Evolutionary conservation across 768 basidiomycete genomes (phyloP).

Genomic region (Rhodotorula babjevae): DNA sequence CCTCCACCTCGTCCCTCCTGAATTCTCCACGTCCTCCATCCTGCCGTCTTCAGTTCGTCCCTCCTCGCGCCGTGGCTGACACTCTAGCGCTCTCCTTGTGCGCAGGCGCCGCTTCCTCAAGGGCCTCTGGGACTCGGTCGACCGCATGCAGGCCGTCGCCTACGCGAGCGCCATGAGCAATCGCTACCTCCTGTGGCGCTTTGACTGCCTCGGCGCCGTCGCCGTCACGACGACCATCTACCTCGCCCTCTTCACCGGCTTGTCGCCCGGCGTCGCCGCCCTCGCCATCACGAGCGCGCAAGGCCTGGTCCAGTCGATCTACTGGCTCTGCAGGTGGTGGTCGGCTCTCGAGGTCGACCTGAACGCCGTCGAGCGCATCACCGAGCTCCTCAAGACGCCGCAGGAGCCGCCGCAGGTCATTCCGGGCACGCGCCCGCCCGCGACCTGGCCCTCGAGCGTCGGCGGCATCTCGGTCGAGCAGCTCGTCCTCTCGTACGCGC

Average conservation of each 20-base stretch:
- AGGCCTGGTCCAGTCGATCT: constrained; percentile 38
- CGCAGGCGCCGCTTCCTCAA: constrained; percentile 62
- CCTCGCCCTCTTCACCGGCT: constrained; percentile 60
- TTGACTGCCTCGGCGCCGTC: constrained; percentile 57
- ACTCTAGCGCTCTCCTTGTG: background rate
- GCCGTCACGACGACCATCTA: constrained; percentile 65
- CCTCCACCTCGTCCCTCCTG: too few relatives aligned
- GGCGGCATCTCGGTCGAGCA: constrained; percentile 60
- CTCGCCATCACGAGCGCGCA: constrained; percentile 65
- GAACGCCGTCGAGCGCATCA: constrained; percentile 46
- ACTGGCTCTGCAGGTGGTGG: constrained; percentile 21
- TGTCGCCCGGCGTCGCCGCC: constrained; percentile 61
- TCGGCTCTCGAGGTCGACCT: constrained; percentile 43
- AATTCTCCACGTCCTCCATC: too few relatives aligned
- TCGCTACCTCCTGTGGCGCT: constrained; percentile 26
- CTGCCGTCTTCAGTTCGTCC: too few relatives aligned
- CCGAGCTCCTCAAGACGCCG: constrained; percentile 40
- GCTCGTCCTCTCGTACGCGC: constrained; percentile 61
- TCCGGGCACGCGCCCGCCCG: constrained; percentile 46
- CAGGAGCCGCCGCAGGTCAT: constrained; percentile 35
- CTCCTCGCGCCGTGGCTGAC: too few relatives aligned
- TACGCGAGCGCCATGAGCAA: constrained; percentile 52
- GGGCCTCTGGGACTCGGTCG: constrained; percentile 63
- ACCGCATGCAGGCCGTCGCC: constrained; percentile 64
- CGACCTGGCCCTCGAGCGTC: constrained; percentile 50